Base-by-base conservation (phyloP, 2,329 filamentous ascomycete genomes). In the Alternaria arborescens region DNA sequence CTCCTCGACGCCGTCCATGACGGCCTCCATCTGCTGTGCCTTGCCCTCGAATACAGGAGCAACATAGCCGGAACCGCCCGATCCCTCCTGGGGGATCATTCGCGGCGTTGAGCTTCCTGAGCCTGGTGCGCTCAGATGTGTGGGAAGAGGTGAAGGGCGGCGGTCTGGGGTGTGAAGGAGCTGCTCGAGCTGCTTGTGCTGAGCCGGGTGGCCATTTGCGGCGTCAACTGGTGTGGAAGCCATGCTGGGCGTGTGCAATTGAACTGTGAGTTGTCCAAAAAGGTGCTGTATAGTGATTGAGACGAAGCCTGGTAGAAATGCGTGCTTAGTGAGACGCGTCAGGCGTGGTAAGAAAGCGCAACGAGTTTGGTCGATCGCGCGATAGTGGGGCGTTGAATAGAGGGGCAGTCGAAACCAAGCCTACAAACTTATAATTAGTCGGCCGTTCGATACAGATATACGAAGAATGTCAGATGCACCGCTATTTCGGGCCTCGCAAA, bases 21-120 rank as follows among this genome's bases (percentile, higher is more conserved):
- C 94, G 46, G 74, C 83, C 76, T 91, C 87, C 89, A 97, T 97
- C 84, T 99, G 95, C 77, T 93, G 89, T 67, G 89, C 85, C 83
- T 97, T 97, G 77, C 94, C 95, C 78, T 93, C 89, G 76, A 99
- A 99, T 64, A 93, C 93, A 47, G 94, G 93, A 24, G 95, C 94
- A 67, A 97, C 90, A 82, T 99, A 99, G 74, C 95, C 95, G 38
- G 96, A 91, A 62, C 75, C 74, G 73, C 95, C 95, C 18, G 71
- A 71, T 30, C 94, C 95, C 69, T 93, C 91, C 68, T 95, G 95
- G 20, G 93, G 92, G 60, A 98, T 83, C 57, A 94, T 85, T 57
- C 91, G 87, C 38, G 79, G 89, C 86, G 77, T 85, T 80, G 75
- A 85, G 82, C 70, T 78, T 62, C 71, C 80, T 73, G 81, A 79